Evolutionary conservation across 768 basidiomycete genomes (phyloP).

Genomic region (Boletales sp.): DNA sequence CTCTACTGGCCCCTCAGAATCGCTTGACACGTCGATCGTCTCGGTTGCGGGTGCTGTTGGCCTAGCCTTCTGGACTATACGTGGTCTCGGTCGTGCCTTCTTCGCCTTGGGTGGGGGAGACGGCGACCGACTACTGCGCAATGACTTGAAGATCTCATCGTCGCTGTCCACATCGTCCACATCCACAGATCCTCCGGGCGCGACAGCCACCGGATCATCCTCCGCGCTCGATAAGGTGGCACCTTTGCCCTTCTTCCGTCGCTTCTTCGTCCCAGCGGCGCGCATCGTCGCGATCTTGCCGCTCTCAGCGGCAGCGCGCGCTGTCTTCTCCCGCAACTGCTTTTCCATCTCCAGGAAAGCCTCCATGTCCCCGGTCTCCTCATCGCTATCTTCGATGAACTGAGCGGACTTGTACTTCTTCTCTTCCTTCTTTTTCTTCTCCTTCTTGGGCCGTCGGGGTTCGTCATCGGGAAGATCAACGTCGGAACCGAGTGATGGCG

Average conservation of each 20-base stretch:
- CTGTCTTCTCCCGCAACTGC: conserved; percentile 50
- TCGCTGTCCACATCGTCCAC: conserved; percentile 22
- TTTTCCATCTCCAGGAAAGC: conserved; percentile 79
- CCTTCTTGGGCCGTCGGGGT: conserved; percentile 35
- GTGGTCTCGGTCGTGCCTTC: conserved; percentile 34
- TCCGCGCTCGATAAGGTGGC: conserved; percentile 42
- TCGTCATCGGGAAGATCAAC: conserved; percentile 34
- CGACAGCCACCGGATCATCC: conserved; percentile 20
- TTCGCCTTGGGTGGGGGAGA: conserved; percentile 14
- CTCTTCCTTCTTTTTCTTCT: conserved; percentile 61
- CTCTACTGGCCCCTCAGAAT: conserved; percentile 13
- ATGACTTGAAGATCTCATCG: conserved; percentile 18
- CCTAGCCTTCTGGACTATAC: conserved; percentile 38
- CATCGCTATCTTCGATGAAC: conserved; percentile 91
- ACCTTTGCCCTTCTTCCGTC: conserved; percentile 44
- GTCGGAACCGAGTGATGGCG: conserved; percentile 46
- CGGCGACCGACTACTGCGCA: conserved; percentile 26
- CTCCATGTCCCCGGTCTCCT: conserved; percentile 75
- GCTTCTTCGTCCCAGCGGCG: conserved; percentile 53
- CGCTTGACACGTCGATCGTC: conserved; percentile 21
- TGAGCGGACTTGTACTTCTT: conserved; percentile 83
- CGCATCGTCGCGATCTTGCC: conserved; percentile 43
- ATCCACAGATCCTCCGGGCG: conserved; percentile 6
- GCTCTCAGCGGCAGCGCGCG: conserved; percentile 41
- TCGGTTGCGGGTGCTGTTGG: not conserved